A percentile compares a stretch with the other conserved stretches of the same genome.
phyloP scores from a whole-genome alignment of 2,329 filamentous ascomycete genomes.

The Fusarium sp. region DNA sequence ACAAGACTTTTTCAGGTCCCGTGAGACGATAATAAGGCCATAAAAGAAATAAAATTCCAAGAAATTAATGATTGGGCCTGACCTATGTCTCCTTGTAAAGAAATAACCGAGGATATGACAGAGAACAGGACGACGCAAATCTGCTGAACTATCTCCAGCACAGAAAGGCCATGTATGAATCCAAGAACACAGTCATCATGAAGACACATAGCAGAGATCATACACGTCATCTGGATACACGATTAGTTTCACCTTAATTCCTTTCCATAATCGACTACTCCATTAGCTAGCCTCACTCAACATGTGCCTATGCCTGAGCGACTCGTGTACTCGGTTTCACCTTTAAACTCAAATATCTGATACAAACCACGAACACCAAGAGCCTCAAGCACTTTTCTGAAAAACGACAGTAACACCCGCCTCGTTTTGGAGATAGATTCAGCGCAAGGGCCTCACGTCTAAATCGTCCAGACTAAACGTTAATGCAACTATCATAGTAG shows the following conservation, averaged over 20 bases:
- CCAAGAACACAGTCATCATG: background rate
- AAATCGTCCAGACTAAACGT: slow-evolving; percentile 24
- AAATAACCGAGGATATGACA: too few species aligned
- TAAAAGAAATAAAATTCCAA: too few species aligned
- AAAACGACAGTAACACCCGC: background rate
- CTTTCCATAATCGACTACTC: background rate
- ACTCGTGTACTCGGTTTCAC: background rate
- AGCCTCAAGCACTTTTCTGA: background rate
- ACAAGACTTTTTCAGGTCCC: too few species aligned
- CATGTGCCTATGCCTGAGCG: background rate
- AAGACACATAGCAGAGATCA: background rate
- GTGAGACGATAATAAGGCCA: too few species aligned
- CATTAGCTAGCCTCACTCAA: background rate
- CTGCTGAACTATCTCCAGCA: too few species aligned
- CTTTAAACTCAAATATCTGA: background rate
- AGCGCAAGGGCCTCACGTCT: background rate
- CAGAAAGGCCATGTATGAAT: too few species aligned
- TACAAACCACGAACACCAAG: background rate
- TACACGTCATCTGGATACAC: background rate
- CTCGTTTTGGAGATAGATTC: background rate
- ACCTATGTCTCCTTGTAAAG: too few species aligned
- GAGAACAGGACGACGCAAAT: too few species aligned
- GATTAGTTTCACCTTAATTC: background rate
- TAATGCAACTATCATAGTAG: background rate
- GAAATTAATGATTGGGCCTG: too few species aligned